phyloP scores from a whole-genome alignment of 2,329 filamentous ascomycete genomes.

The Penicillium sp. region DNA sequence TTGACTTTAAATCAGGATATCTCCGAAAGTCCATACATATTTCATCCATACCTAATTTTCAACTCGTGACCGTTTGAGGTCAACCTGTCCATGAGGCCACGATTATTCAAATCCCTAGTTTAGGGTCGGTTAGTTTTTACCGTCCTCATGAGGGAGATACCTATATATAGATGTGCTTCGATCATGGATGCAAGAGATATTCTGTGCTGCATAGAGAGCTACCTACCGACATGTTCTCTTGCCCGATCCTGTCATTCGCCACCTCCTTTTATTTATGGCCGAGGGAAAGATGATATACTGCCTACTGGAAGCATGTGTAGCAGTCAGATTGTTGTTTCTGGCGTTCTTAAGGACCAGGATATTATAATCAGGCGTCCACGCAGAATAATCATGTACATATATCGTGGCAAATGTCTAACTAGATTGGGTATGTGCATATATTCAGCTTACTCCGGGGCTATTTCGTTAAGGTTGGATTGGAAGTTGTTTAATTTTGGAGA shows the following conservation, averaged over 20 bases:
- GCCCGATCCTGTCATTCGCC: background rate
- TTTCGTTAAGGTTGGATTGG: background rate
- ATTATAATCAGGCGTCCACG: background rate
- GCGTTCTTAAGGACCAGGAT: background rate
- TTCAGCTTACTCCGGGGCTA: background rate
- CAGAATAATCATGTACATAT: background rate
- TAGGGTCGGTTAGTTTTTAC: too few species aligned
- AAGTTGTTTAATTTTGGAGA: background rate
- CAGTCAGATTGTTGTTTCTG: background rate
- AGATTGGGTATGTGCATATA: background rate
- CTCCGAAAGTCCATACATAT: background rate
- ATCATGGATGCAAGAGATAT: too few species aligned
- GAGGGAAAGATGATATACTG: background rate
- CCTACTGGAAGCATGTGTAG: background rate
- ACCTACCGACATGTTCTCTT: too few species aligned
- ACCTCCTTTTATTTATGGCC: background rate
- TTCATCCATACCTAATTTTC: background rate
- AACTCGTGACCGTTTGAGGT: background rate
- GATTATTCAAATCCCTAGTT: too few species aligned
- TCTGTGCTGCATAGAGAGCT: too few species aligned
- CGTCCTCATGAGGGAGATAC: too few species aligned
- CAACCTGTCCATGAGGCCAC: background rate
- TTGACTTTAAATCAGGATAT: background rate
- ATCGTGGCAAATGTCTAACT: background rate
- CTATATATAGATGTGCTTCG: too few species aligned